phyloP scores from a whole-genome alignment of 1,284 basidiomycete genomes.

The Fistulinella cinereoalba region DNA sequence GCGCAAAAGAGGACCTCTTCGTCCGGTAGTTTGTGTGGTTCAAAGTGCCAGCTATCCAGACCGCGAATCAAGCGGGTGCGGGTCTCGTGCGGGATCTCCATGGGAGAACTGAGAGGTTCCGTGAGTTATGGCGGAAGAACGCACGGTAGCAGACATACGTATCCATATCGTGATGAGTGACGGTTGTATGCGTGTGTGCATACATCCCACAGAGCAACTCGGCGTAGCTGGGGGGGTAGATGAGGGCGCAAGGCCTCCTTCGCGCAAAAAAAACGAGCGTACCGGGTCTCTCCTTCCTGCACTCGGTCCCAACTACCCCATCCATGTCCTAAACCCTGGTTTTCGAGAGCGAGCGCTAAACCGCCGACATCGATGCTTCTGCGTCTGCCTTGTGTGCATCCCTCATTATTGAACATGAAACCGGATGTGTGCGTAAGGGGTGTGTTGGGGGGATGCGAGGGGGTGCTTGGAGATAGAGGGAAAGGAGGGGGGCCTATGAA shows the following conservation, averaged over 20 bases:
- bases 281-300: conserved; percentile 58
- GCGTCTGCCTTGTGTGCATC: conserved; percentile 41
- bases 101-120: conserved; percentile 32
- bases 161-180: conserved; percentile 55
- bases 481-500: conserved; percentile 8
- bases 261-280: conserved; percentile 28
- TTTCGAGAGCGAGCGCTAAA: conserved; percentile 70
- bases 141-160: conserved; percentile 36
- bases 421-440: not conserved
- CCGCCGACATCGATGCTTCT: conserved; percentile 85
- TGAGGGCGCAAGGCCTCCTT: conserved; percentile 5
- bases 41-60: conserved; percentile 82
- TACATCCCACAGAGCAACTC: conserved; percentile 83
- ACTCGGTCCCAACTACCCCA: conserved; percentile 65
- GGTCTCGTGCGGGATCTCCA: conserved; percentile 34
- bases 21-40: conserved; percentile 76
- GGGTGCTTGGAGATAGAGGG: not conserved
- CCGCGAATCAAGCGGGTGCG: conserved; percentile 59
- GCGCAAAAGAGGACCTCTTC: conserved; percentile 81
- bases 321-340: conserved; percentile 63
- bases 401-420: conserved; percentile 31
- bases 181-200: conserved; percentile 68
- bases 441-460: not conserved
- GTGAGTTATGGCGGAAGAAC: conserved; percentile 18
- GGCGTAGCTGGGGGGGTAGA: conserved; percentile 50